Evolutionary conservation across 805 yeast genomes (phyloP).

Genomic region (Yarrowia hollandica): DNA sequence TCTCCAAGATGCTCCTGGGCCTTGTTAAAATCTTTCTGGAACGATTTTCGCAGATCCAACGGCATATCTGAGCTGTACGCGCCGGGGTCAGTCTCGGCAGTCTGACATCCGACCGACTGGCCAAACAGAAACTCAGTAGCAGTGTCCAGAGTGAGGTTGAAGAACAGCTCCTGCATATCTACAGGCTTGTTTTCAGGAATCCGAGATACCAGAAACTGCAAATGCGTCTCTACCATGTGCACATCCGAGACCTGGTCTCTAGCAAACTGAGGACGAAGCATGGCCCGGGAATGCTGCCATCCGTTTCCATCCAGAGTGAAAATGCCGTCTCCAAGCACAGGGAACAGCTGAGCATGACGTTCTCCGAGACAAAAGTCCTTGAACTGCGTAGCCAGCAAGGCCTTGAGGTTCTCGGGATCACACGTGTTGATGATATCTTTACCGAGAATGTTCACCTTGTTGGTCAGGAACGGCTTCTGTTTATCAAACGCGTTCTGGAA

Average conservation of each 20-base stretch:
- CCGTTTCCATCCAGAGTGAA: constrained; percentile 42
- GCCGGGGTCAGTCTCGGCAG: constrained; percentile 27
- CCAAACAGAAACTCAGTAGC: constrained; percentile 43
- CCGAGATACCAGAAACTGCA: constrained; percentile 31
- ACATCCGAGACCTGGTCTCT: constrained; percentile 41
- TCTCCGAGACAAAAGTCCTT: constrained; percentile 39
- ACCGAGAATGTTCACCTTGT: constrained; percentile 22
- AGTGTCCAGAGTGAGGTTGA: constrained; percentile 41
- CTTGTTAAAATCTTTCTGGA: constrained; percentile 33
- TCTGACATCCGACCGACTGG: constrained; percentile 37
- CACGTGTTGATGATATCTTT: constrained; percentile 33
- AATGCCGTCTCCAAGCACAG: constrained; percentile 42
- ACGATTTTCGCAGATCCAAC: constrained; percentile 32
- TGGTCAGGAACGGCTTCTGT: constrained; percentile 9
- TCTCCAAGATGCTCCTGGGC: constrained; percentile 32
- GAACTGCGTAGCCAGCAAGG: constrained; percentile 42
- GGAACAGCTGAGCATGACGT: constrained; percentile 36
- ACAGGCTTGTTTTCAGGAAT: constrained; percentile 5
- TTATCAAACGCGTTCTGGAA: constrained; percentile 5
- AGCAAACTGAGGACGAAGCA: constrained; percentile 43
- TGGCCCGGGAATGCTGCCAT: constrained; percentile 43
- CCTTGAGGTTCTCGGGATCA: constrained; percentile 42
- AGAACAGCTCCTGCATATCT: constrained; percentile 39
- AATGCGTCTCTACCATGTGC: constrained; percentile 36
- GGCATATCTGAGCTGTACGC: constrained; percentile 30